Percentiles rank a stretch among this genome's conserved stretches.
phyloP scores from a whole-genome alignment of 2,329 filamentous ascomycete genomes.

The Pseudogymnoascus sp. region DNA sequence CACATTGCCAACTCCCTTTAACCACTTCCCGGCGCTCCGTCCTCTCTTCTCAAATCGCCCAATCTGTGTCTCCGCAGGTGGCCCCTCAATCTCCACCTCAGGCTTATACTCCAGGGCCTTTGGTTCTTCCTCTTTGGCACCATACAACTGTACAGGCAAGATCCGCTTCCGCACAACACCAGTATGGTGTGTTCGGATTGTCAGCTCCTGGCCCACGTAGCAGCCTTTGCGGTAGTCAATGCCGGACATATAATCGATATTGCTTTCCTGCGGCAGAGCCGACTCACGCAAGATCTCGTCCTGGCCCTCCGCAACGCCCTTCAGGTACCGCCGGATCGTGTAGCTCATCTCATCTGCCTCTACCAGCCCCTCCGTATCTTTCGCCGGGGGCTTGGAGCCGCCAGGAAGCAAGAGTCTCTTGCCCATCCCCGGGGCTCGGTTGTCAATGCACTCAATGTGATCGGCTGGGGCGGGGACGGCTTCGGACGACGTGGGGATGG shows the following conservation, averaged over 20 bases:
- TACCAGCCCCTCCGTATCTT: conserved; percentile 33
- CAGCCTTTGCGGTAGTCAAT: conserved; percentile 95
- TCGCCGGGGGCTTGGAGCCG: conserved; percentile 25
- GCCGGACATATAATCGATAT: conserved; percentile 75
- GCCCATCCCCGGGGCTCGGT: conserved; percentile 48
- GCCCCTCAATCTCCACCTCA: conserved; percentile 32
- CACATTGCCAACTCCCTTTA: conserved; percentile 72
- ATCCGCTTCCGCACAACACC: conserved; percentile 89
- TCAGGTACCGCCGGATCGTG: conserved; percentile 64
- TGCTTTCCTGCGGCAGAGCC: conserved; percentile 78
- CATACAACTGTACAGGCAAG: conserved; percentile 69
- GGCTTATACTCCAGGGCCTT: conserved; percentile 41
- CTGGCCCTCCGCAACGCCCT: conserved; percentile 79
- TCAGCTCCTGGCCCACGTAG: conserved; percentile 94
- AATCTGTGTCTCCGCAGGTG: conserved; percentile 39
- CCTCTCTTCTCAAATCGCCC: conserved; percentile 46
- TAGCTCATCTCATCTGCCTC: conserved; percentile 53
- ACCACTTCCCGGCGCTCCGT: conserved; percentile 71
- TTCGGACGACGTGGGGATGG: conserved; percentile 5
- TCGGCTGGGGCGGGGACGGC: background rate
- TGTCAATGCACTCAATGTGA: conserved; percentile 34
- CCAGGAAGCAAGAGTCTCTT: conserved; percentile 38
- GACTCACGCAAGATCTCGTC: conserved; percentile 61
- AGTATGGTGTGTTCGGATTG: conserved; percentile 88
- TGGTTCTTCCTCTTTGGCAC: conserved; percentile 33